These are phyloP conservation scores for Hemileccinum impolitum DNA, from an alignment of 768 basidiomycete species.

Conservation along the genomic window DNA sequence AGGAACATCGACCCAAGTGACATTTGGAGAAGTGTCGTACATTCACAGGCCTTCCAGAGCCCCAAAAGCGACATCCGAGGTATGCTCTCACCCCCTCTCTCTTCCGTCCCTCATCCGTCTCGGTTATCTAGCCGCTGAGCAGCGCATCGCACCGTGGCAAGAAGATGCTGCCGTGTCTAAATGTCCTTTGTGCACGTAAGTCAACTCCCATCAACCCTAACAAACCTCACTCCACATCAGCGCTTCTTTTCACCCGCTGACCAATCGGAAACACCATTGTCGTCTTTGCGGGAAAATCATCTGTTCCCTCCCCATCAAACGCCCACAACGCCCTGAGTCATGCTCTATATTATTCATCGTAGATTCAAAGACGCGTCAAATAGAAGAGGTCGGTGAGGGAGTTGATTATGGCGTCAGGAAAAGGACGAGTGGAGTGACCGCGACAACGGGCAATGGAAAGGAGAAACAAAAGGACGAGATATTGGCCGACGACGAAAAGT, in stretches of 20 bases:
- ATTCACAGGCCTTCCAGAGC: slow-evolving; percentile 39
- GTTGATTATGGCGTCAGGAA: slow-evolving; percentile 79
- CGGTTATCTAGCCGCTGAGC: slow-evolving; percentile 63
- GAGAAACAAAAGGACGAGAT: slow-evolving; percentile 38
- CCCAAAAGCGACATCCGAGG: slow-evolving; percentile 68
- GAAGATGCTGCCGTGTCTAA: slow-evolving; percentile 71
- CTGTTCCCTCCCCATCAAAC: slow-evolving; percentile 82
- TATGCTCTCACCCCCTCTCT: slow-evolving; percentile 29
- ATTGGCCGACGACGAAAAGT: slow-evolving; percentile 68
- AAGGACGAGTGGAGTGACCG: slow-evolving; percentile 28
- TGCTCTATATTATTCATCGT: slow-evolving; percentile 86
- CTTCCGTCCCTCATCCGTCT: slow-evolving; percentile 1
- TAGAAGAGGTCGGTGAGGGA: slow-evolving; percentile 83
- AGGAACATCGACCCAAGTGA: slow-evolving; percentile 63
- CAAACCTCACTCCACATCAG: slow-evolving; percentile 29
- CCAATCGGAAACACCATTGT: slow-evolving; percentile 95
- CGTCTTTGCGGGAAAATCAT: slow-evolving; percentile 90
- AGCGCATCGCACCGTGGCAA: slow-evolving; percentile 93
- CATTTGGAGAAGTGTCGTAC: slow-evolving; percentile 64
- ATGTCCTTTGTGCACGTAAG: slow-evolving; percentile 85
- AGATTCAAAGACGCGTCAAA: slow-evolving; percentile 70
- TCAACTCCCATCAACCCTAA: slow-evolving; percentile 6
- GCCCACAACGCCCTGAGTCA: slow-evolving; percentile 56
- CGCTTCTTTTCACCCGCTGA: slow-evolving; percentile 80
- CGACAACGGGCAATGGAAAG: slow-evolving; percentile 23